Base-by-base conservation (phyloP, 306 rosid genomes). In the Lupinus albus region DNA sequence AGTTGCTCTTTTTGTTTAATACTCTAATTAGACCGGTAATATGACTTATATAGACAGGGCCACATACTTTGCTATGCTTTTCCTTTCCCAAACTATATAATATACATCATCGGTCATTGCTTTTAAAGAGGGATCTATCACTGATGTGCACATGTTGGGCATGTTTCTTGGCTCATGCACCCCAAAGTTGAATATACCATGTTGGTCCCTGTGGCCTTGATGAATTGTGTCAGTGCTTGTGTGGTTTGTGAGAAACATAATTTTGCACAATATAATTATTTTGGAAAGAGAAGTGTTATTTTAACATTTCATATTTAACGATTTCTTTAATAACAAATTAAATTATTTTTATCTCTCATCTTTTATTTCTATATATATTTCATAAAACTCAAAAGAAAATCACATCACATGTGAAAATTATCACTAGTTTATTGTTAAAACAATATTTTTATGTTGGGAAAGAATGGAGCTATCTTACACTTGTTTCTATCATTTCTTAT, bases 241-340 rank as follows among this genome's bases (percentile, higher is more conserved):
- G 7, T 68, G 25, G 21, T 11, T 28, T 41, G 30, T 12, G 59
- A 78, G n/a, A n/a, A n/a, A n/a, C n/a, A n/a, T n/a, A n/a, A n/a
- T n/a, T n/a, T n/a, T 25, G 30, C 30, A 25, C 30, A 3, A 25
- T 25, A 25, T 25, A 25, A 2, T 25, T 25, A 2, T 25, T 25
- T 25, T 25, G 30, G 30, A 25, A 25, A 25, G 4, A 1, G 30
- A 2, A 2, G 2, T 25, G 30, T 25, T 1, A 25, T 25, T 25
- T 25, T 25, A 25, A 25, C 30, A 25, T 25, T 4, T 25, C 1
- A 25, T 25, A 25, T 25, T 25, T 25, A 0, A 25, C 0, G 4
- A 1, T 25, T 25, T 21, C 1, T 21, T 21, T n/a, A n/a, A 21
- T 21, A 21, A 0, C 3, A 21, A 21, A 21, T 21, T 21, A 21